These are phyloP conservation scores for Lipomyces mesembrius DNA, from an alignment of 805 yeast genomes.

Conservation along the genomic window DNA sequence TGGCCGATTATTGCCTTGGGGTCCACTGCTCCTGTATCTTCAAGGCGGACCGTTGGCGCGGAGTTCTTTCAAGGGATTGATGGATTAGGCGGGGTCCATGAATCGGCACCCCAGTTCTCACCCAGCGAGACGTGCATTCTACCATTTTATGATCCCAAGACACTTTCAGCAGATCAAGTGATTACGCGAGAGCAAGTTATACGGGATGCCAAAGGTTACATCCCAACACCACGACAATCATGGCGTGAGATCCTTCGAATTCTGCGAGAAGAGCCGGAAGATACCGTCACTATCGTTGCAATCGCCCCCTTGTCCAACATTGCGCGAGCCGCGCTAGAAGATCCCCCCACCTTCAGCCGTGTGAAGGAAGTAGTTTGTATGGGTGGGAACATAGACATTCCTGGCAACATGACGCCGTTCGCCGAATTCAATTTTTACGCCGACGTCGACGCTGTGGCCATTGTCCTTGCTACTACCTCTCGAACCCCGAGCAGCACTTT, in stretches of 20 bases:
- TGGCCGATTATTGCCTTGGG: slow-evolving; percentile 48
- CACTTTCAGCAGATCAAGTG: slow-evolving; percentile 17
- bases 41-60: slow-evolving; percentile 45
- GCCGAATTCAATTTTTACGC: slow-evolving; percentile 52
- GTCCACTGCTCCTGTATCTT: slow-evolving; percentile 41
- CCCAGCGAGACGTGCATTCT: slow-evolving; percentile 41
- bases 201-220: slow-evolving; percentile 40
- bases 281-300: slow-evolving; percentile 48
- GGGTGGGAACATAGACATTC: slow-evolving; percentile 48
- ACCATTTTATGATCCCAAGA: slow-evolving; percentile 36
- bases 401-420: slow-evolving; percentile 50
- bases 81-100: slow-evolving; percentile 50
- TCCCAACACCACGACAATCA: slow-evolving; percentile 42
- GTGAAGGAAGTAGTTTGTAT: slow-evolving; percentile 46
- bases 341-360: slow-evolving; percentile 46
- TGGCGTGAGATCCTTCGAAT: slow-evolving; percentile 48
- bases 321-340: slow-evolving; percentile 50
- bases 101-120: slow-evolving; percentile 46
- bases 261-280: slow-evolving; percentile 45
- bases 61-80: slow-evolving; percentile 50
- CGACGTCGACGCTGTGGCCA: slow-evolving; percentile 50
- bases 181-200: slow-evolving; percentile 18
- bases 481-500: slow-evolving; percentile 41
- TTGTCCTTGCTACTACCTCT: slow-evolving; percentile 46
- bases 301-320: slow-evolving; percentile 51